Base-by-base conservation (phyloP, 2,329 filamentous ascomycete species). In the Arachnopeziza araneosa region DNA sequence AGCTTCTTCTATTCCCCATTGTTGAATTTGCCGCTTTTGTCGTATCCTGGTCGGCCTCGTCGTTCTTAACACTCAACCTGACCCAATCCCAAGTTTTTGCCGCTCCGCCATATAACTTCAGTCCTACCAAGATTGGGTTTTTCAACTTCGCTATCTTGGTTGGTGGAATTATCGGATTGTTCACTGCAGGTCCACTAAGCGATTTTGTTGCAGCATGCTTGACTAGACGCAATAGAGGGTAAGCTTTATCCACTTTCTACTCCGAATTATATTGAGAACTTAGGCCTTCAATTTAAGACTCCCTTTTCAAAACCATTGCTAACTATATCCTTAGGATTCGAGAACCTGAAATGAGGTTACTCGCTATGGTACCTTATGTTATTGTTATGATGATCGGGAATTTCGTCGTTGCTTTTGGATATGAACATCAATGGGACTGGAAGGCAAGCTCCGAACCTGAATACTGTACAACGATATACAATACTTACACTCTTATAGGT, bases 1-100 rank as follows among this genome's bases (percentile, higher is more conserved):
- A 86, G 65, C 75, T 88, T 0, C 81, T 85, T 68, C 65, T 77
- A 0, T 88, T 83, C 70, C 85, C 85, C 0, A 87, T 88, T 60
- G 80, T 87, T 50, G 79, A 86, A 63, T 83, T 85, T 60, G 77
- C 84, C 0, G 78, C 82, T 19, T 87, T 88, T 65, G 79, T 85
- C 24, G 82, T 86, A 7, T 83, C 80, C 24, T 87, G 83, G 82
- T 78, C 77, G 9, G 83, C 82, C 58, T 81, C 77, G 50, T 78
- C 74, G 23, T 85, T 86, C 72, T 73, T 88, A 0, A 70, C 70
- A 4, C 61, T 87, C 67, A 87, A 87, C 71, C 75, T 87, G n/a
- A 86, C 83, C 0, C 78, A 80, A 66, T 75, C 75, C 7, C 73
- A 79, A 64, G 67, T 73, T 24, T 68, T 71, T 52, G 66, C 66